A percentile compares a stretch with the other conserved stretches of the same genome.
Conservation (phyloP, 2,329 filamentous ascomycete genomes). For the Phialophora expanda region DNA sequence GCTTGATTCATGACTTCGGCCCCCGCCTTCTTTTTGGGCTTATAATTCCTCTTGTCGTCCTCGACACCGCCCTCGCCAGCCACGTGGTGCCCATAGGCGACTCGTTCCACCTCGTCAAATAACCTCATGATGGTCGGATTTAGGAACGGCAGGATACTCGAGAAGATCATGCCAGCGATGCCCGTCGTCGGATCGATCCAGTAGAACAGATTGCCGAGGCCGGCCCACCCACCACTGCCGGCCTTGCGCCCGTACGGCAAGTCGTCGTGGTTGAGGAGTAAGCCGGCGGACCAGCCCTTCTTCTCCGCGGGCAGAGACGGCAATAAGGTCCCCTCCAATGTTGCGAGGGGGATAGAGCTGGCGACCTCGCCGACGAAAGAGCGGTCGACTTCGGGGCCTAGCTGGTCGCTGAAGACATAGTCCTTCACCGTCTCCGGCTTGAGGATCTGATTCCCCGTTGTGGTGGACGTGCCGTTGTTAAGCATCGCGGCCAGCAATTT, state of each 20-base stretch:
- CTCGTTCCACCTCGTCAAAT: constrained; percentile 34
- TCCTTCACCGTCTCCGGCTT: constrained; percentile 31
- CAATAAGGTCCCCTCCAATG: constrained; percentile 25
- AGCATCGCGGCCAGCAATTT: constrained; percentile 32
- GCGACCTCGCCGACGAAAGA: constrained; percentile 25
- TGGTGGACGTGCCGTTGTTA: constrained; percentile 33
- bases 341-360: constrained; percentile 20
- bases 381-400: constrained; percentile 24
- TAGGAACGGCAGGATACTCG: constrained; percentile 31
- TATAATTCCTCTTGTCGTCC: constrained; percentile 20
- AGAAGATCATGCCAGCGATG: constrained; percentile 28
- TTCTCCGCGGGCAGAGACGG: constrained; percentile 17
- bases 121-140: constrained; percentile 26
- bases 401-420: constrained; percentile 35
- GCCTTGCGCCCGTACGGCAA: constrained; percentile 29
- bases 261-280: constrained; percentile 36
- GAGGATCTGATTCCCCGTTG: constrained; percentile 30
- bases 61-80: constrained; percentile 8
- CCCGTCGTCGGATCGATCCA: constrained; percentile 33
- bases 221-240: constrained; percentile 35
- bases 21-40: not conserved
- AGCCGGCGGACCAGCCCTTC: constrained; percentile 33
- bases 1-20: not conserved
- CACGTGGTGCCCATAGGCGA: constrained; percentile 32
- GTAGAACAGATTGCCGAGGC: constrained; percentile 37